Evolutionary conservation across 2,329 filamentous ascomycete species (phyloP), one percentile per base, ranked within the genome.

Genomic region (Hypoxylon sp.): DNA sequence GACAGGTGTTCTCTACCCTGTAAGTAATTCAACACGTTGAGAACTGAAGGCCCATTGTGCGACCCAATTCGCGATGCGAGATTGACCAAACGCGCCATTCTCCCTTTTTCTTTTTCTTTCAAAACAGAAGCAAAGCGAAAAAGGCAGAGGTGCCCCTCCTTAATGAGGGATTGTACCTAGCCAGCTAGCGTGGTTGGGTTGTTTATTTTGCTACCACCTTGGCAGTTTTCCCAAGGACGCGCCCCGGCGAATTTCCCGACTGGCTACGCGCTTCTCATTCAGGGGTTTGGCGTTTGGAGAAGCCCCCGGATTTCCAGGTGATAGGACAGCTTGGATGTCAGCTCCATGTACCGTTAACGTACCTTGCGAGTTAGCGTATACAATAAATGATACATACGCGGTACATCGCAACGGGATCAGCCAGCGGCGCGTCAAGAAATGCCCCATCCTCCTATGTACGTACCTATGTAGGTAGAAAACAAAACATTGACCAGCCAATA

Each of bases 241-340:
- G 73, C 74, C 73, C 73, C 72, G 62, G 68, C 69, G 59, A 65
- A 70, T 63, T 69, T 60, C 68, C 75, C 73, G 74, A 76, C 68
- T 74, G 73, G 74, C 56, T 71, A 65, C 50, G 62, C 51, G 55
- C 36, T 65, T 53, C 48, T 46, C 38, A 36, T 52, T 66, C 63
- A 68, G 66, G 71, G 68, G 73, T 69, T 69, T 65, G 68, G 65
- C 69, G 70, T 75, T 68, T 74, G 70, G 73, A 67, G 65, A 65
- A 52, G 63, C 60, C 69, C 57, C 65, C 58, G 67, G 65, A 62
- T 65, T 57, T 65, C 48, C 61, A 63, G 38, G 57, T 72, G 71
- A 74, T 74, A 75, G 71, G 73, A 56, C 58, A 70, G 58, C 50
- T 64, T 21, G 9, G 25, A 25, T n/a, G n/a, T n/a, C 21, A 49